Conservation (phyloP, 495 filamentous ascomycete genomes). For the Aspergillus avenaceus region DNA sequence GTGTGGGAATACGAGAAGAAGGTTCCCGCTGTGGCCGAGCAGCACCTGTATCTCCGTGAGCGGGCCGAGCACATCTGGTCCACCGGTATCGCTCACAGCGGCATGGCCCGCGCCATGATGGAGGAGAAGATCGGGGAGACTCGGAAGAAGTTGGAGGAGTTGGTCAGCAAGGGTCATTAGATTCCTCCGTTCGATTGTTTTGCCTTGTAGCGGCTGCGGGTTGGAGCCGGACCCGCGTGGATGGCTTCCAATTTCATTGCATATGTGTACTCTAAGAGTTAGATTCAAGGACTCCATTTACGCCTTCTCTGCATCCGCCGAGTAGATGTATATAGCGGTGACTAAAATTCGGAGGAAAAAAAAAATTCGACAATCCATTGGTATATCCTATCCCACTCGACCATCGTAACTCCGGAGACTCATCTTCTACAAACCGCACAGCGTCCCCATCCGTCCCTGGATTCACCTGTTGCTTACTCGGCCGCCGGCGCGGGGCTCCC, state of each 20-base stretch:
- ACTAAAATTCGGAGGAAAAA: not conserved
- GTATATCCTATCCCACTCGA: slow-evolving; percentile 2
- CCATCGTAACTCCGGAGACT: slow-evolving; percentile 11
- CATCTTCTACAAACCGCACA: slow-evolving; percentile 16
- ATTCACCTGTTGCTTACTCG: not conserved
- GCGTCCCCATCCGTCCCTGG: not conserved
- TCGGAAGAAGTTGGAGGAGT: slow-evolving; percentile 72
- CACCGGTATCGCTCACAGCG: slow-evolving; percentile 66
- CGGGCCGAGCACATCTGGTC: slow-evolving; percentile 63
- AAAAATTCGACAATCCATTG: slow-evolving; percentile 5
- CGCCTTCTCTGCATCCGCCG: not conserved
- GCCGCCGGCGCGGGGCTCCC: not conserved
- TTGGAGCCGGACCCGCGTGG: slow-evolving; percentile 1
- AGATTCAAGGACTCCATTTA: slow-evolving; percentile 4
- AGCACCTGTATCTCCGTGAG: slow-evolving; percentile 64
- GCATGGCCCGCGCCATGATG: slow-evolving; percentile 65
- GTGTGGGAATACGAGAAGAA: slow-evolving; percentile 86
- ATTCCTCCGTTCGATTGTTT: slow-evolving; percentile 5
- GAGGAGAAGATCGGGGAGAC: slow-evolving; percentile 71
- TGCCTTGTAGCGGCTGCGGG: slow-evolving; percentile 6
- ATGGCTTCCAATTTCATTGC: slow-evolving; percentile 12
- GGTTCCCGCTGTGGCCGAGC: slow-evolving; percentile 72
- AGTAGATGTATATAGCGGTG: not conserved
- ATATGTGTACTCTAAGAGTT: slow-evolving; percentile 23
- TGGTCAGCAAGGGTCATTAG: slow-evolving; percentile 82